Percentiles rank a stretch among this genome's conserved stretches.
Conservation (phyloP, 495 filamentous ascomycete genomes). For the Xylaria longipes region DNA sequence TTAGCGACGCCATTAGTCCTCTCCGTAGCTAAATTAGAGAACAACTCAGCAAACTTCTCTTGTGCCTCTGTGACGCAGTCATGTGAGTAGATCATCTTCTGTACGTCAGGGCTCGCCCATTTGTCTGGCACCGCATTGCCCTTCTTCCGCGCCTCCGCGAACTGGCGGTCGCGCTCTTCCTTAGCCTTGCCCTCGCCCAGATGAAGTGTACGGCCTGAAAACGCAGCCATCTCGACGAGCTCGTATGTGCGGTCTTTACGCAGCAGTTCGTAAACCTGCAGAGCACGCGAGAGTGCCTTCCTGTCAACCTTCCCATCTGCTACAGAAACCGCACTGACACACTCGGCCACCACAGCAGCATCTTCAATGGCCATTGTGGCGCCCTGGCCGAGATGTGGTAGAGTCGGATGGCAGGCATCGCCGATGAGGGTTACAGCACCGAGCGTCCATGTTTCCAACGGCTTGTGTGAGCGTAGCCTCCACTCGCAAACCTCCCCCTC, state of each 20-base stretch:
- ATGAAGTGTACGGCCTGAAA: constrained; percentile 70
- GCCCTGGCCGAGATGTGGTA: constrained; percentile 80
- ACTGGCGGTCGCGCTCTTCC: constrained; percentile 76
- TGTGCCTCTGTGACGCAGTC: constrained; percentile 68
- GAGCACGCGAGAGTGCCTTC: constrained; percentile 65
- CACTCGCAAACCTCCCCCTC: constrained; percentile 84
- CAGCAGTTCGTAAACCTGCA: constrained; percentile 74
- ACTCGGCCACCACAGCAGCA: constrained; percentile 72
- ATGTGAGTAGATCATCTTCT: constrained; percentile 76
- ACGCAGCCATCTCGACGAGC: constrained; percentile 74
- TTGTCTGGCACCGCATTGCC: constrained; percentile 70
- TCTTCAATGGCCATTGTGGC: constrained; percentile 88
- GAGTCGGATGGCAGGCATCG: constrained; percentile 80
- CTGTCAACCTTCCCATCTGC: constrained; percentile 41
- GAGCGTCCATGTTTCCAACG: constrained; percentile 73
- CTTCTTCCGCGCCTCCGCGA: constrained; percentile 66
- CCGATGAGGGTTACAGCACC: constrained; percentile 73
- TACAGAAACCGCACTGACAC: constrained; percentile 58
- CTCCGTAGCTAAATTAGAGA: constrained; percentile 41
- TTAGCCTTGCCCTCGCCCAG: constrained; percentile 76
- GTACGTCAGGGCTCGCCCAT: constrained; percentile 79
- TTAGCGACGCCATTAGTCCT: constrained; percentile 17
- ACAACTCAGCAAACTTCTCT: constrained; percentile 67
- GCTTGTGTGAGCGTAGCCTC: constrained; percentile 75
- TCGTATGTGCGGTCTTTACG: constrained; percentile 72